These are phyloP conservation scores for Xylaria digitata DNA, from an alignment of 2,329 filamentous ascomycete species.

Conservation along the genomic window DNA sequence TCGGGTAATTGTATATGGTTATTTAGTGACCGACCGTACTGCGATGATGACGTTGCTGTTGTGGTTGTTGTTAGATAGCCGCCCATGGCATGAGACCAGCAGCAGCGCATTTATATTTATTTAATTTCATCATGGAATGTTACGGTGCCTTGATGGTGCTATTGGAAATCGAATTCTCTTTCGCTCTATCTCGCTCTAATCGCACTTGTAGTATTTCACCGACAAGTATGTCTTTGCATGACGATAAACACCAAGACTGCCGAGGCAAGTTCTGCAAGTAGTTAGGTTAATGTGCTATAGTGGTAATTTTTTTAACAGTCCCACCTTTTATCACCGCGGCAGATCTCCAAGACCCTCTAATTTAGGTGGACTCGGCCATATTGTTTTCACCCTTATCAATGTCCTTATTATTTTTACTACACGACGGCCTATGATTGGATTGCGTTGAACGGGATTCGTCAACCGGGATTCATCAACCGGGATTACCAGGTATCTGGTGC, in stretches of 20 bases:
- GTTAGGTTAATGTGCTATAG: not conserved
- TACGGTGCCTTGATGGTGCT: not conserved
- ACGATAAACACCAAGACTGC: conserved; percentile 7
- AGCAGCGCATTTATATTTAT: conserved; percentile 27
- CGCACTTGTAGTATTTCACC: conserved; percentile 14
- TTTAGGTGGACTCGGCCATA: not conserved
- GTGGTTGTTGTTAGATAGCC: not conserved
- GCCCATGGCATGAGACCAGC: conserved; percentile 8
- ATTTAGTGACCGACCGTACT: not conserved
- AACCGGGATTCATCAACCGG: too few relatives aligned
- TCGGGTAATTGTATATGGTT: not conserved
- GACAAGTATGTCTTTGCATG: not conserved
- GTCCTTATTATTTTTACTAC: not conserved
- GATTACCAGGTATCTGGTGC: too few relatives aligned
- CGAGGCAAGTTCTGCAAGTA: conserved; percentile 28
- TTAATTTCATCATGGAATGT: conserved; percentile 3
- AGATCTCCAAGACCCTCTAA: not conserved
- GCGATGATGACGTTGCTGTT: not conserved
- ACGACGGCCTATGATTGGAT: not conserved
- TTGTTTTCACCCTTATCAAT: too few relatives aligned
- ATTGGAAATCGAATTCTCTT: not conserved
- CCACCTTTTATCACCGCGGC: not conserved
- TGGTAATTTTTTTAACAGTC: too few relatives aligned
- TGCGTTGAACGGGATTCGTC: not conserved
- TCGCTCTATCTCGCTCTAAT: conserved; percentile 22